phyloP scores from a whole-genome alignment of 1,284 basidiomycete species.

The Tilletiopsis washingtonensis region DNA sequence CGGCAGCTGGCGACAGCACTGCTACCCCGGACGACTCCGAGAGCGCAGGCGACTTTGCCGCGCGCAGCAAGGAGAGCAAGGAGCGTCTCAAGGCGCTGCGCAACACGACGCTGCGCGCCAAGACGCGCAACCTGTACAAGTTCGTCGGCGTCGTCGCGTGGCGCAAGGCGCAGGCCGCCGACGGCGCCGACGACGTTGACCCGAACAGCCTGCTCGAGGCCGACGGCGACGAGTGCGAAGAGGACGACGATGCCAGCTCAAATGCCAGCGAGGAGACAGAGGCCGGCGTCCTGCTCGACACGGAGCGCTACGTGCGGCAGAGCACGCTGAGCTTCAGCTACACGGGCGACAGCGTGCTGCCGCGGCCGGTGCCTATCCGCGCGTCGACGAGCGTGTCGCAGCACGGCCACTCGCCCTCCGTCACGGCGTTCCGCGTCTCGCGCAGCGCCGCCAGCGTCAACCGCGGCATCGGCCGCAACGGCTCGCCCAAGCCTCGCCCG shows the following conservation, averaged over 20 bases:
- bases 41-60: constrained; percentile 16
- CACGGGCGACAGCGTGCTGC: constrained; percentile 25
- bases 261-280: constrained; percentile 17
- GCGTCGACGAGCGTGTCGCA: not conserved
- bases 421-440: not conserved
- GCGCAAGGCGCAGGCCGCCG: constrained; percentile 10
- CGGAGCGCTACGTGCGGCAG: constrained; percentile 26
- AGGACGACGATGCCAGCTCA: constrained; percentile 12
- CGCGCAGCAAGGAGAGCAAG: constrained; percentile 32
- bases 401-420: not conserved
- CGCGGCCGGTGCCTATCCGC: constrained; percentile 9
- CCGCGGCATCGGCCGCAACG: not conserved
- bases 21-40: not conserved
- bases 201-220: constrained; percentile 14
- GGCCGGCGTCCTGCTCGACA: constrained; percentile 14
- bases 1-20: not conserved
- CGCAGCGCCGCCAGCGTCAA: not conserved
- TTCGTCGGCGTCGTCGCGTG: constrained; percentile 29
- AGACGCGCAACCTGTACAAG: constrained; percentile 38
- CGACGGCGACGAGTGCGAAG: constrained; percentile 18
- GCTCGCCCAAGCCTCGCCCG: not conserved
- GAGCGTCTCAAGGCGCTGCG: constrained; percentile 34
- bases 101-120: constrained; percentile 29
- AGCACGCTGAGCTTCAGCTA: constrained; percentile 37
- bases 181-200: not conserved